Evolutionary conservation across 306 rosid species (phyloP), one percentile per base, ranked within the genome.

Genomic region (Geum urbanum): DNA sequence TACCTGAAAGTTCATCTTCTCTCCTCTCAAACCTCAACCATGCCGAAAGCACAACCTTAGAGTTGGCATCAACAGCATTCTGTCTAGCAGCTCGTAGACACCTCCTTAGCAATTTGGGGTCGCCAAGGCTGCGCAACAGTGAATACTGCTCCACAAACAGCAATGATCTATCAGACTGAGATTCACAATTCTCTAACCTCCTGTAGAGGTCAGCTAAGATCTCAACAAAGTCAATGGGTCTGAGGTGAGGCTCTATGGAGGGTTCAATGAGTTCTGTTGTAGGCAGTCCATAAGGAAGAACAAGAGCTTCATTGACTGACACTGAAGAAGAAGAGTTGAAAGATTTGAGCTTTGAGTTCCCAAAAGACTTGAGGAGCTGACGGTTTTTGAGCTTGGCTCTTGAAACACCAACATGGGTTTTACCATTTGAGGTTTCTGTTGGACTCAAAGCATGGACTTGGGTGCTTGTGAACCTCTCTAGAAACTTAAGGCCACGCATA

Each of bases 11-110:
- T 77, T 91, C 97, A 78, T 85, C 92, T 72, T 88, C 96, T 55
- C 97, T 88, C 80, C 90, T 85, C 80, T 88, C 96, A 71, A 70
- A 83, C 43, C 89, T 67, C 63, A 88, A 79, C 97, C 97, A 91
- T 1, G 97, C 89, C 9, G 96, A 86, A 6, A 84, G 76, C 55
- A 91, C 92, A 78, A 88, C 85, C 87, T 88, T 91, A 5, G 91
- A 73, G 53, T 74, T 76, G 24, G 79, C 85, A 77, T 85, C 97
- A 37, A 49, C 85, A 8, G 96, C 88, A 71, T 91, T 75, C 54
- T 82, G 85, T 0, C 86, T 72, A 9, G 96, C 90, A 7, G 80
- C 76, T 13, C 86, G 76, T 60, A 91, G 90, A 57, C 91, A 83
- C 32, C 88, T 84, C 37, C 97, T 74, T 2, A 91, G 89, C 8